A percentile compares a stretch with the other conserved stretches of the same genome.
Conservation (phyloP, 345 rosid genomes). For the Noccaea bulbosa region DNA sequence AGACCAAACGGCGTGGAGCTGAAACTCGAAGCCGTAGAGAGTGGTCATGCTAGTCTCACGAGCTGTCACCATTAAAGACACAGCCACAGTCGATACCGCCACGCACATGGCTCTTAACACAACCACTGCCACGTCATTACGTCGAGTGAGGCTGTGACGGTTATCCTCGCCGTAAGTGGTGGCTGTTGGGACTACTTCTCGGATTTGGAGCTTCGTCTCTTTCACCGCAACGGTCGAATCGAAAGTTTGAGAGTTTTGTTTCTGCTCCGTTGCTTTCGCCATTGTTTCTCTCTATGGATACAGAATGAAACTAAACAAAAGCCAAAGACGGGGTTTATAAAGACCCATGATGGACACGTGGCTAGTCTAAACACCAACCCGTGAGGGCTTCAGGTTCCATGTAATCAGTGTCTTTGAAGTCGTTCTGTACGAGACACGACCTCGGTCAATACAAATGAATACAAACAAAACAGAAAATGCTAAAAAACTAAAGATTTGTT, state of each 20-base stretch:
- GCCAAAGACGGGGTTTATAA: conserved; percentile 13
- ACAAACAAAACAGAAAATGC: conserved; percentile 10
- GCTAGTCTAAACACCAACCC: conserved; percentile 20
- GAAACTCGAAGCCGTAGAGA: conserved; percentile 68
- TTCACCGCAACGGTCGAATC: background rate
- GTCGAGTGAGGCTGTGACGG: background rate
- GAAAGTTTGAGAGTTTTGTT: conserved; percentile 16
- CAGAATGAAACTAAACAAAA: background rate
- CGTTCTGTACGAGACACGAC: conserved; percentile 35
- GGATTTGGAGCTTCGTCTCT: conserved; percentile 36
- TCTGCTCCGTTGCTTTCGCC: conserved; percentile 38
- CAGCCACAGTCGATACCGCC: conserved; percentile 54
- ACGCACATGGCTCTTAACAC: conserved; percentile 57
- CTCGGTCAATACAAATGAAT: background rate
- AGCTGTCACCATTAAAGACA: conserved; percentile 75
- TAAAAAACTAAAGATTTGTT: too few species aligned
- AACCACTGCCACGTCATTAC: conserved; percentile 49
- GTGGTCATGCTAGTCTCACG: conserved; percentile 57
- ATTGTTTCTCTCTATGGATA: conserved; percentile 4
- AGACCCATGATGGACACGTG: conserved; percentile 20
- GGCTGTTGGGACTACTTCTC: conserved; percentile 14
- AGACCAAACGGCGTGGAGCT: conserved; percentile 75
- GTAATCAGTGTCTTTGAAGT: conserved; percentile 35
- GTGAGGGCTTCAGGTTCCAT: conserved; percentile 39
- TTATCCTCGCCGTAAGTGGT: conserved; percentile 30